These are phyloP conservation scores for Globomyces pollinis-pini DNA, from an alignment of 192 early-diverging fungal species.

Conservation along the genomic window DNA sequence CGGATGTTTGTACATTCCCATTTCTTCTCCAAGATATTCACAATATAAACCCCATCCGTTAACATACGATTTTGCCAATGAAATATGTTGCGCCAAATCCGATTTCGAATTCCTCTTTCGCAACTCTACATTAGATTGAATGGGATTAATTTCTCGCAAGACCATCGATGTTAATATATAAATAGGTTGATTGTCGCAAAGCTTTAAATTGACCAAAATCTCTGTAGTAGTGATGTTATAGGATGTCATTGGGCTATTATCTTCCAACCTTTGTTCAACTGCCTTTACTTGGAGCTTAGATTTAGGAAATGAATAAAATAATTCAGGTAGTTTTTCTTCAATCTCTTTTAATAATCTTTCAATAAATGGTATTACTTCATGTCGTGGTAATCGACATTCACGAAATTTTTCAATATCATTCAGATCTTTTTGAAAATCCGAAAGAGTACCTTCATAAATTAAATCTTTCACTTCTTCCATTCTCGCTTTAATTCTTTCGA, in stretches of 20 bases:
- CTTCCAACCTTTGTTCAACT: background rate
- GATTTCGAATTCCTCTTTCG: constrained; percentile 13
- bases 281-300: background rate
- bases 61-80: constrained; percentile 13
- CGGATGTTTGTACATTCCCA: constrained; percentile 30
- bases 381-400: constrained; percentile 29
- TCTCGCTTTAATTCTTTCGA: constrained; percentile 20
- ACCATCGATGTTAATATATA: background rate
- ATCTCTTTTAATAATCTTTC: background rate
- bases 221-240: background rate
- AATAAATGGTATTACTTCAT: constrained; percentile 9
- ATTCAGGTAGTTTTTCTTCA: background rate
- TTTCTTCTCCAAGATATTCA: constrained; percentile 30
- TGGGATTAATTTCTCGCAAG: constrained; percentile 27
- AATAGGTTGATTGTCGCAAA: background rate
- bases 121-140: constrained; percentile 29
- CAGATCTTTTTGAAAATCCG: constrained; percentile 24
- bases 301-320: background rate
- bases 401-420: constrained; percentile 21
- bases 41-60: constrained; percentile 32
- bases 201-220: background rate
- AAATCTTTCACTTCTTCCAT: constrained; percentile 25
- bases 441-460: constrained; percentile 22
- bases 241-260: background rate
- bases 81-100: constrained; percentile 17